Percentiles rank a stretch among this genome's conserved stretches.
Conservation (phyloP, 306 rosid species). For the Trifolium fragiferum region DNA sequence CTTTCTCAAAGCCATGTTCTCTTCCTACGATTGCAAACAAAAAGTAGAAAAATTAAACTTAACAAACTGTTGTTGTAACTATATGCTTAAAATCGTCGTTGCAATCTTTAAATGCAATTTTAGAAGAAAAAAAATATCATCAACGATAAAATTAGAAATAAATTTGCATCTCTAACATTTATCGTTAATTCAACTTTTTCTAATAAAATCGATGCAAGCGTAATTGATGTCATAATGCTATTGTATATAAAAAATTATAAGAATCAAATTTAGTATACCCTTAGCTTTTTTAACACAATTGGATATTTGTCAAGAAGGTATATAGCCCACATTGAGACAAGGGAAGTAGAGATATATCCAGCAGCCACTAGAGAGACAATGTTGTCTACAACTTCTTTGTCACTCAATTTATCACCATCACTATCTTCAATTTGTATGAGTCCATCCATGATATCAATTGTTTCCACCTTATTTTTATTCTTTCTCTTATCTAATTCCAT, state of each 20-base stretch:
- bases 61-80: background rate
- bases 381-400: conserved; percentile 55
- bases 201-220: background rate
- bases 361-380: conserved; percentile 45
- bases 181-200: background rate
- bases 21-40: conserved; percentile 40
- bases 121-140: no score
- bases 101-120: no score
- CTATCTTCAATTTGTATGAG: conserved; percentile 53
- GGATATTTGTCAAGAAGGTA: conserved; percentile 53
- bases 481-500: conserved; percentile 52
- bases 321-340: conserved; percentile 49
- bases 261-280: conserved; percentile 8
- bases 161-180: no score
- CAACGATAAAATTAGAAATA: background rate
- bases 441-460: conserved; percentile 55
- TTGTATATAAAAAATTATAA: no score
- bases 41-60: background rate
- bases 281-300: conserved; percentile 44
- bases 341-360: conserved; percentile 47
- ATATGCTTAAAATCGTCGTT: no score
- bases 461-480: conserved; percentile 5
- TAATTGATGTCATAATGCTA: background rate
- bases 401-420: conserved; percentile 47
- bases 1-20: conserved; percentile 43